Evolutionary conservation across 2,329 filamentous ascomycete genomes (phyloP).

Genomic region (Kalaharituber pfeilii): DNA sequence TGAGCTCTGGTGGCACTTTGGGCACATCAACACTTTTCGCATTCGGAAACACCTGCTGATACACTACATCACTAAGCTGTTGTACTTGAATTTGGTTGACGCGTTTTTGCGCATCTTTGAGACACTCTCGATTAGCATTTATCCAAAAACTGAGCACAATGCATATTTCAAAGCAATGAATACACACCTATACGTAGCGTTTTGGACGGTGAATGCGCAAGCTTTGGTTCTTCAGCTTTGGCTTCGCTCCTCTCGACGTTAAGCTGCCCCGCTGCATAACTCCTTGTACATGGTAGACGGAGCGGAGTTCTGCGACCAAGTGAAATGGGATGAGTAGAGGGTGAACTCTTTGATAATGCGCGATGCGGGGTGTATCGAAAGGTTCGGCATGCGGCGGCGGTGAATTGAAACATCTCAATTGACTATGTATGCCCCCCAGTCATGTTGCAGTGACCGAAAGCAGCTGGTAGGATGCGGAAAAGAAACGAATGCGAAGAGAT

Average conservation of each 20-base stretch:
- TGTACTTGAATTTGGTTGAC: conserved; percentile 91
- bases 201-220: too few species aligned
- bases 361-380: not conserved
- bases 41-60: conserved; percentile 61
- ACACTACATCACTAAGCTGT: conserved; percentile 70
- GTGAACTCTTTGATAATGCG: not conserved
- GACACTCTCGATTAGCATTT: not conserved
- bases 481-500: too few species aligned
- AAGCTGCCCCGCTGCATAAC: too few species aligned
- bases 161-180: not conserved
- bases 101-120: conserved; percentile 27
- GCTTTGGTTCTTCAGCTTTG: too few species aligned
- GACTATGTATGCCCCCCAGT: too few species aligned
- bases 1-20: conserved; percentile 44
- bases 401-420: not conserved
- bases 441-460: too few species aligned
- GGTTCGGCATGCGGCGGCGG: not conserved
- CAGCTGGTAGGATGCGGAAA: too few species aligned
- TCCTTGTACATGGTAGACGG: too few species aligned
- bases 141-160: not conserved
- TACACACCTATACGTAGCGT: not conserved
- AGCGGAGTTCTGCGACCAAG: too few species aligned
- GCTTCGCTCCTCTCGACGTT: not conserved
- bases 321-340: too few species aligned
- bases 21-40: conserved; percentile 19